These are phyloP conservation scores for Agaricus sinodeliciosus DNA, from an alignment of 768 basidiomycete species.

Conservation along the genomic window DNA sequence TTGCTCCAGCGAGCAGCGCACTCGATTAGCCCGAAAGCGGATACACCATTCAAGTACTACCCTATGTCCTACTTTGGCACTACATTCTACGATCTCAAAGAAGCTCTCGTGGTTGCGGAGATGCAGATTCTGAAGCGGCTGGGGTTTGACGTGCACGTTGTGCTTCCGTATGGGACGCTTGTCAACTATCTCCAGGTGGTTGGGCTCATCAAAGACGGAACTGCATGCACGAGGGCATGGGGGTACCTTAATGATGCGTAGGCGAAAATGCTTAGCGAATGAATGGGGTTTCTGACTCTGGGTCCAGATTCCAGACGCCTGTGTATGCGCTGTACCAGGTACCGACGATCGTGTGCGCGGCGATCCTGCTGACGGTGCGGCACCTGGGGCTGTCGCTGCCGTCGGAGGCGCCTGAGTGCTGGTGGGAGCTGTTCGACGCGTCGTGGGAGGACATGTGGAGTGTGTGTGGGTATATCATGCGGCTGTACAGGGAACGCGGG, in stretches of 20 bases:
- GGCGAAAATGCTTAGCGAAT: conserved; percentile 23
- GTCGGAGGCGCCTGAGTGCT: conserved; percentile 60
- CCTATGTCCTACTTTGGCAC: conserved; percentile 88
- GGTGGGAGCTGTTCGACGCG: conserved; percentile 96
- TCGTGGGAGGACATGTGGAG: conserved; percentile 84
- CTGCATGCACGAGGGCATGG: conserved; percentile 79
- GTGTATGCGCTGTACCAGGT: conserved; percentile 88
- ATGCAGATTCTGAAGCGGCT: conserved; percentile 97
- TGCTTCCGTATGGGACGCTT: conserved; percentile 88
- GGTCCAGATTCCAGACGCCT: conserved; percentile 81
- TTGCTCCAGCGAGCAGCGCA: conserved; percentile 72
- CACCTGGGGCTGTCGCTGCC: conserved; percentile 71
- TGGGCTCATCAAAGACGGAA: conserved; percentile 68
- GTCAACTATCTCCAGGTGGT: conserved; percentile 92
- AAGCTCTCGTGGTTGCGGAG: conserved; percentile 88
- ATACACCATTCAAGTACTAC: conserved; percentile 53
- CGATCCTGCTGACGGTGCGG: conserved; percentile 78
- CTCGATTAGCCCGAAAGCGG: conserved; percentile 27
- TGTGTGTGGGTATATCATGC: conserved; percentile 80
- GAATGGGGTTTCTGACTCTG: not conserved
- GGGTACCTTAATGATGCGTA: conserved; percentile 95
- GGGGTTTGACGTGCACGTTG: conserved; percentile 91
- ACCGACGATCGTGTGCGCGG: conserved; percentile 83
- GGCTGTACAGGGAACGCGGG: conserved; percentile 59
- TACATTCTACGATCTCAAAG: conserved; percentile 92